Conservation (phyloP, 2,329 filamentous ascomycete species). For the Colletotrichum viniferum region DNA sequence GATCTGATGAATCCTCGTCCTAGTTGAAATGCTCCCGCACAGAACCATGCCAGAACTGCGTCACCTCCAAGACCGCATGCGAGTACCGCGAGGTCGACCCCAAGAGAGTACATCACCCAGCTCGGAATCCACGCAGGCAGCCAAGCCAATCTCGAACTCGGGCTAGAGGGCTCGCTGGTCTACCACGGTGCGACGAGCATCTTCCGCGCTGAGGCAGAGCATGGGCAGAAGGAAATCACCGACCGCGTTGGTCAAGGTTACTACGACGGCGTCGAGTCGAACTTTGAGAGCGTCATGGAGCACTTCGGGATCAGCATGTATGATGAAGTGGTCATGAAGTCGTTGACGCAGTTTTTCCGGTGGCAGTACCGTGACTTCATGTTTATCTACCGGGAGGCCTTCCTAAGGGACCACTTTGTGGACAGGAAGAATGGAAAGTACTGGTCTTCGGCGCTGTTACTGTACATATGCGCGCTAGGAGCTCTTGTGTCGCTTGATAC, state of each 20-base stretch:
- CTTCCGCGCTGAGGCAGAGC: slow-evolving; percentile 21
- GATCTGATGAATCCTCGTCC: background rate
- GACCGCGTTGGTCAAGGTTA: background rate
- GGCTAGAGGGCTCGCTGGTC: slow-evolving; percentile 18
- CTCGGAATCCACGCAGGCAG: background rate
- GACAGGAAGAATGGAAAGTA: slow-evolving; percentile 23
- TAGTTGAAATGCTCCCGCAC: slow-evolving; percentile 22
- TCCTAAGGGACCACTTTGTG: slow-evolving; percentile 25
- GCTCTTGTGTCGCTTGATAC: slow-evolving; percentile 20
- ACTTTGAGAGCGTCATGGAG: slow-evolving; percentile 22
- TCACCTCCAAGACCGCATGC: background rate
- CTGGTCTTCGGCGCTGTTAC: slow-evolving; percentile 28
- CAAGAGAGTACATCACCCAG: slow-evolving; percentile 1
- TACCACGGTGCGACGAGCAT: slow-evolving; percentile 31
- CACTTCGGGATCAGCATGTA: slow-evolving; percentile 29
- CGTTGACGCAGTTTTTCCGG: slow-evolving; percentile 29
- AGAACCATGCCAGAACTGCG: slow-evolving; percentile 21
- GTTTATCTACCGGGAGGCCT: slow-evolving; percentile 33
- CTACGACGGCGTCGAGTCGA: slow-evolving; percentile 5
- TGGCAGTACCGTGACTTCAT: slow-evolving; percentile 35
- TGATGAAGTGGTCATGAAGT: slow-evolving; percentile 22
- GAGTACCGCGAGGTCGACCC: slow-evolving; percentile 20
- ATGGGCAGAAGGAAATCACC: background rate
- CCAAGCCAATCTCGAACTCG: background rate
- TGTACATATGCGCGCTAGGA: slow-evolving; percentile 29